A percentile compares a stretch with the other conserved stretches of the same genome.
These are phyloP conservation scores for Aspergillus indologenus DNA, from an alignment of 495 filamentous ascomycete species.

Conservation along the genomic window DNA sequence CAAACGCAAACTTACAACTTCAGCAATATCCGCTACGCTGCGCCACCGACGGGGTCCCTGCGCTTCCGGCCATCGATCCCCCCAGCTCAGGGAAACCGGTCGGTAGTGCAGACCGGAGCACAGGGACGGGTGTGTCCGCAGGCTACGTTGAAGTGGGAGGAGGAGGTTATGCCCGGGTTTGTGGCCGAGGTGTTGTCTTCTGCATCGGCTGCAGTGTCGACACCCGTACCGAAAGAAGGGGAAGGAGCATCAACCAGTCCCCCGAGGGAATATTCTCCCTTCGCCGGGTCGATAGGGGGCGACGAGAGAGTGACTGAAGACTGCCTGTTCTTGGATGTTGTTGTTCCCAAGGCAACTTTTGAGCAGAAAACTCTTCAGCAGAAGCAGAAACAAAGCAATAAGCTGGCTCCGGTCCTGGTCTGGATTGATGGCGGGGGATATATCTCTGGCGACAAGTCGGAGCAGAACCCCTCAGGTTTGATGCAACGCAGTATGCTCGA, in stretches of 20 bases:
- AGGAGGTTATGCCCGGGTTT: slow-evolving; percentile 30
- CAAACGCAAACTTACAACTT: slow-evolving; percentile 50
- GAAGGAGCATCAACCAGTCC: slow-evolving; percentile 25
- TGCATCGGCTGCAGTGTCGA: too few species aligned
- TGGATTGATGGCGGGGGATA: slow-evolving; percentile 65
- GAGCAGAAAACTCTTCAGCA: slow-evolving; percentile 15
- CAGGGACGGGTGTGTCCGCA: slow-evolving; percentile 50
- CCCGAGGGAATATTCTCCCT: slow-evolving; percentile 13
- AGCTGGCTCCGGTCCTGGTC: slow-evolving; percentile 51
- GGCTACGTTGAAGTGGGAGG: slow-evolving; percentile 43
- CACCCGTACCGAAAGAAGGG: too few species aligned
- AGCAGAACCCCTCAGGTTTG: slow-evolving; percentile 41
- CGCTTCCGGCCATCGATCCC: slow-evolving; percentile 48
- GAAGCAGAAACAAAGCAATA: background rate
- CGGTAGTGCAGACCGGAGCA: slow-evolving; percentile 42
- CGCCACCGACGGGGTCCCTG: slow-evolving; percentile 50
- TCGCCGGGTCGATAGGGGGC: slow-evolving; percentile 17
- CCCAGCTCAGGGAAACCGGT: slow-evolving; percentile 31
- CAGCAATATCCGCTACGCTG: slow-evolving; percentile 58
- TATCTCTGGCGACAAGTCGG: slow-evolving; percentile 49
- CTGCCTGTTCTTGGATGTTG: slow-evolving; percentile 56
- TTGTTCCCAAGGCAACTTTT: slow-evolving; percentile 45
- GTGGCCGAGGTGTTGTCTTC: slow-evolving; percentile 27
- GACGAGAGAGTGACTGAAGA: slow-evolving; percentile 54
- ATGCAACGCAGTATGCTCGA: slow-evolving; percentile 39